Evolutionary conservation across 805 yeast species (phyloP).

Genomic region (Candida pini): DNA sequence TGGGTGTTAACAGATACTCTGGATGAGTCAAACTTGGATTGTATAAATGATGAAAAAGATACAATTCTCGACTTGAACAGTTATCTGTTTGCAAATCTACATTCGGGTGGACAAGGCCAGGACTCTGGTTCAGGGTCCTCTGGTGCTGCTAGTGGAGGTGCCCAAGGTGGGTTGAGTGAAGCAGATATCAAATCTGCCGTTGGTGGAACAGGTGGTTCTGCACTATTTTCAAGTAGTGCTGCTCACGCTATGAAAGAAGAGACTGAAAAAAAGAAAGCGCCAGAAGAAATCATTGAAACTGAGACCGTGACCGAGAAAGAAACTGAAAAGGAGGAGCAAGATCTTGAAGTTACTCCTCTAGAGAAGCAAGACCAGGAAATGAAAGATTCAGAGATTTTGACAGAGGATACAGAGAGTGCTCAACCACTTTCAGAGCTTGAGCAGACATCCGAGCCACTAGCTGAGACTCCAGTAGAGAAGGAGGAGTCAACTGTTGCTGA

Average conservation of each 20-base stretch:
- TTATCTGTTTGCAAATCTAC: conserved; percentile 23
- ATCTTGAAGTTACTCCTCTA: too few species aligned
- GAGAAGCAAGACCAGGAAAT: too few species aligned
- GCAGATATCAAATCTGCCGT: conserved; percentile 39
- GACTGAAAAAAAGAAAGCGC: conserved; percentile 3
- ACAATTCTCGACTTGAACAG: conserved; percentile 32
- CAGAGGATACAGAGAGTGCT: too few species aligned
- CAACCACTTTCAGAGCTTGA: too few species aligned
- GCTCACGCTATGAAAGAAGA: conserved; percentile 20
- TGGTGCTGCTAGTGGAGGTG: conserved; percentile 3
- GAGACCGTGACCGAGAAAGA: background rate
- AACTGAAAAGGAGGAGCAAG: background rate
- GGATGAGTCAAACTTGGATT: conserved; percentile 11
- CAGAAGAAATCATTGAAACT: conserved; percentile 1
- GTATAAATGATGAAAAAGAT: conserved; percentile 29
- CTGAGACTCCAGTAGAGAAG: background rate
- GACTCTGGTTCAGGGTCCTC: conserved; percentile 6
- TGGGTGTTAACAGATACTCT: conserved; percentile 25
- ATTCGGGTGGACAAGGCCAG: conserved; percentile 6
- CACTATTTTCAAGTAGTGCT: conserved; percentile 27
- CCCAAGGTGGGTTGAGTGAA: conserved; percentile 26
- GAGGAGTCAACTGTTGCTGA: background rate
- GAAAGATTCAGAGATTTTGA: too few species aligned
- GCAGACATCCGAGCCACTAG: background rate
- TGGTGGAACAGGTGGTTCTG: conserved; percentile 31